These are phyloP conservation scores for Solanum chmielewskii DNA, from an alignment of 257 asterid species.

Conservation along the genomic window DNA sequence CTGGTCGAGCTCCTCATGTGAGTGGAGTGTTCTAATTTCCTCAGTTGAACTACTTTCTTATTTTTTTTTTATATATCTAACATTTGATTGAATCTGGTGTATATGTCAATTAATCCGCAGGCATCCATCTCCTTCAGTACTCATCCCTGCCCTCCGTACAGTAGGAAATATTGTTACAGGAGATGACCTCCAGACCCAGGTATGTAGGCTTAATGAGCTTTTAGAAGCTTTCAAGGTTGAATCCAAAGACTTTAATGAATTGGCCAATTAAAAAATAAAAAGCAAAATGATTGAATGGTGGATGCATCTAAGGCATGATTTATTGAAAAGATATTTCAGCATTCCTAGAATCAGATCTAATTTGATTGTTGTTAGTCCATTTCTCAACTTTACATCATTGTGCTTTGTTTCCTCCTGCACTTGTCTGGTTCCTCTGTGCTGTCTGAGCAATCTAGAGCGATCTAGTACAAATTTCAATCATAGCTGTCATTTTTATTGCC, in stretches of 20 bases:
- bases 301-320: neutral
- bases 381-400: neutral
- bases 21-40: slow-evolving; percentile 17
- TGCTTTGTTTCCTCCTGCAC: neutral
- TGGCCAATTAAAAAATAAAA: neutral
- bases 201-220: neutral
- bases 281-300: neutral
- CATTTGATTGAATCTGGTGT: neutral
- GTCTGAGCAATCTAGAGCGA: neutral
- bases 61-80: neutral
- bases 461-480: neutral
- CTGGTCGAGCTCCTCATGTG: slow-evolving; percentile 83
- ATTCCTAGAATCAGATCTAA: neutral
- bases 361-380: neutral
- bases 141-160: slow-evolving; percentile 90
- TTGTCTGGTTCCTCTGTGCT: neutral
- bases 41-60: neutral
- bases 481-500: neutral
- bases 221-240: neutral
- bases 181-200: slow-evolving; percentile 89
- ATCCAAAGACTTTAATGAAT: neutral
- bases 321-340: neutral
- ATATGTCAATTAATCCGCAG: slow-evolving; percentile 18
- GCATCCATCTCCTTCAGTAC: slow-evolving; percentile 91
- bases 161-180: slow-evolving; percentile 95